phyloP scores from a whole-genome alignment of 371 early-diverging fungal genomes.

The Mortierella sp. region DNA sequence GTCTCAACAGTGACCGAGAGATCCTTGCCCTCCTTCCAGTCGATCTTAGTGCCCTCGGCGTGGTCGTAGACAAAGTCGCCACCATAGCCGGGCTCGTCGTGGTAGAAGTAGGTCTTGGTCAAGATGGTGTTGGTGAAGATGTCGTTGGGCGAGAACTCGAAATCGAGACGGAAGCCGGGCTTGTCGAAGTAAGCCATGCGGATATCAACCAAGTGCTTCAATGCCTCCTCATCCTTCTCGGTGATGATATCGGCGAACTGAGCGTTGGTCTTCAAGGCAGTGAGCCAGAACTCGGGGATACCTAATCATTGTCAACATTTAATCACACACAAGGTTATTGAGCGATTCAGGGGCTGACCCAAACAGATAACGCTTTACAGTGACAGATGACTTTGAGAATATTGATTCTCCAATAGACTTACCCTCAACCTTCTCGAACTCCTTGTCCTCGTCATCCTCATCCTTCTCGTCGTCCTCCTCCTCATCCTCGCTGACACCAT shows the following conservation, averaged over 20 bases:
- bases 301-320: constrained; percentile 51
- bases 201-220: constrained; percentile 89
- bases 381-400: not conserved
- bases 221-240: constrained; percentile 88
- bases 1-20: constrained; percentile 91
- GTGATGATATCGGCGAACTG: constrained; percentile 86
- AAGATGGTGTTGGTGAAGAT: constrained; percentile 90
- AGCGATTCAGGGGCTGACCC: too few relatives aligned
- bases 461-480: constrained; percentile 63
- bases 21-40: constrained; percentile 97
- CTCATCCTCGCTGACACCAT: constrained; percentile 72
- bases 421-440: constrained; percentile 48
- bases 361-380: too few relatives aligned
- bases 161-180: constrained; percentile 95
- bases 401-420: constrained; percentile 9
- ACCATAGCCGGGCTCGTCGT: constrained; percentile 77
- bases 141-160: constrained; percentile 89
- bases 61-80: constrained; percentile 91
- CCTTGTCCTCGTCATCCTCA: constrained; percentile 59
- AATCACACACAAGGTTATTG: too few relatives aligned
- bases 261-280: constrained; percentile 88
- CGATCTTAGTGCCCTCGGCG: constrained; percentile 90
- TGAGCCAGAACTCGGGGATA: constrained; percentile 96
- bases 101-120: constrained; percentile 92
- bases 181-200: constrained; percentile 85